Evolutionary conservation across 2,329 filamentous ascomycete species (phyloP), one percentile per base, ranked within the genome.

Genomic region (Colletotrichum sp.): DNA sequence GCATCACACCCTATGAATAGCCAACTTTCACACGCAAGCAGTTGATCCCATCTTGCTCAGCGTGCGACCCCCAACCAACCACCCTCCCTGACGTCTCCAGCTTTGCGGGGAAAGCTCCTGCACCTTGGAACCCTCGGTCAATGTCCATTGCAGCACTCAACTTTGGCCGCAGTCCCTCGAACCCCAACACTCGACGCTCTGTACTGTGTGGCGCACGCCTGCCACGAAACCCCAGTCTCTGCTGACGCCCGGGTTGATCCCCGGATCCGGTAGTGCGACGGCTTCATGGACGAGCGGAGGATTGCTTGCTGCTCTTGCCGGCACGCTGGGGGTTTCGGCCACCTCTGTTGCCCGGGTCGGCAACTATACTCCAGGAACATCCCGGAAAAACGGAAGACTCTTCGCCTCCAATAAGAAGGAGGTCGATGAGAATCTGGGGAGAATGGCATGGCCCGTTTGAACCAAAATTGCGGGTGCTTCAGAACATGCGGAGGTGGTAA

Each of bases 271-370:
- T 59, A 28, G 59, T 74, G 74, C 70, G 71, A 34, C 65, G 59
- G 26, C 64, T 69, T 62, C 70, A 72, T 65, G 74, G 74, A 74
- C 74, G 70, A 74, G 71, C 74, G 73, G 73, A 76, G 55, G 44
- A 24, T 26, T 73, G 57, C 15, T 15, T 55, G 32, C 36, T 67
- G 39, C 18, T 30, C 7, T 60, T 72, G 34, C 62, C 55, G 55
- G 39, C 21, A 63, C 44, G 24, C 26, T 18, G 6, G 34, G 36
- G 30, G 57, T 59, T 69, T 68, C 69, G 63, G 21, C 32, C 69
- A 26, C 30, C 15, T 39, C 10, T 18, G 32, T 64, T 44, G 34
- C 24, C 44, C 34, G 44, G 55, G n/a, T 55, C 44, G 73, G 44
- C 16, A 73, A 39, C 24, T 34, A 15, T 24, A 63, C 39, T n/a